Evolutionary conservation across 805 yeast species (phyloP).

Genomic region (Blastobotrys americana): DNA sequence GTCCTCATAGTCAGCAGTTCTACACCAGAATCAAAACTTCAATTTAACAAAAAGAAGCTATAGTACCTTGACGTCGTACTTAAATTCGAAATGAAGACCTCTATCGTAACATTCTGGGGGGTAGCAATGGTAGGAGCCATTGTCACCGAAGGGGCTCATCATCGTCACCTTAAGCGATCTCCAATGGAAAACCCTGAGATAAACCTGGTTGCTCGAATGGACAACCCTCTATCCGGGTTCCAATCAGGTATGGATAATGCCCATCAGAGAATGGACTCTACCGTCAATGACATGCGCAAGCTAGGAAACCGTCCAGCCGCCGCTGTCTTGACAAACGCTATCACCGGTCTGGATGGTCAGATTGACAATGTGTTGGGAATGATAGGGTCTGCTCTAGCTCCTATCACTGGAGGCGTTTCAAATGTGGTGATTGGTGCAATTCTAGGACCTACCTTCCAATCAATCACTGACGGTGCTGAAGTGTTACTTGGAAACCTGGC

Average conservation of each 20-base stretch:
- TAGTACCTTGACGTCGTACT: too few species aligned
- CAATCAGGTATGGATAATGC: conserved; percentile 17
- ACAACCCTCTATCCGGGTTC: not conserved
- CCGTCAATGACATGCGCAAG: conserved; percentile 2
- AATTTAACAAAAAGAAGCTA: too few species aligned
- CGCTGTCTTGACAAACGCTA: conserved; percentile 14
- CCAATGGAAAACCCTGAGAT: not conserved
- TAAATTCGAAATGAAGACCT: too few species aligned
- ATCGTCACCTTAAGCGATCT: not conserved
- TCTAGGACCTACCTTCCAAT: conserved; percentile 29
- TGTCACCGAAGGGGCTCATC: conserved; percentile 8
- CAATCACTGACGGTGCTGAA: conserved; percentile 29
- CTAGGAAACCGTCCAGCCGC: conserved; percentile 10
- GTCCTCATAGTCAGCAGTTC: too few species aligned
- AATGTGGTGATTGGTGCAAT: conserved; percentile 19
- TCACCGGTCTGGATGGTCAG: conserved; percentile 31
- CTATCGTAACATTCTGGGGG: too few species aligned
- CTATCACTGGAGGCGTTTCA: conserved; percentile 23
- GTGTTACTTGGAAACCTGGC: conserved; percentile 23
- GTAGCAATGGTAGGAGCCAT: conserved; percentile 5
- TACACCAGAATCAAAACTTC: too few species aligned
- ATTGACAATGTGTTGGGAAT: conserved; percentile 26
- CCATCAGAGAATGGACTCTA: conserved; percentile 14
- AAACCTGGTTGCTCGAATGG: not conserved
- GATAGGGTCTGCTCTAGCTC: conserved; percentile 16